Conservation (phyloP, 768 basidiomycete genomes). For the Termitomyces sp. region DNA sequence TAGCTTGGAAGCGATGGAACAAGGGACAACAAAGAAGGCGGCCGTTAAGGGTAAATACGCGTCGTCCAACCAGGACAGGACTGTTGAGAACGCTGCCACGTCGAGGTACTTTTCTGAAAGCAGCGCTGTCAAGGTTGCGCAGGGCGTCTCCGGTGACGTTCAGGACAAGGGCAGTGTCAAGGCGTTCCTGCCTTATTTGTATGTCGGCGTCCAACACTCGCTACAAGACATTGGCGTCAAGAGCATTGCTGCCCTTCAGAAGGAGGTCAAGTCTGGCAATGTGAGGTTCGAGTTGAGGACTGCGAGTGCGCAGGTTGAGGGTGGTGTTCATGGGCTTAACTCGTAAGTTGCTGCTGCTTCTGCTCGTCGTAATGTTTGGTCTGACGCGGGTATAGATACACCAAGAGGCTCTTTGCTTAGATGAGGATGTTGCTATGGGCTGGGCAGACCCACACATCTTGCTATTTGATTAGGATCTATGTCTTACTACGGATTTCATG, state of each 20-base stretch:
- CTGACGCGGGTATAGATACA: slow-evolving; percentile 22
- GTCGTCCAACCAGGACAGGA: slow-evolving; percentile 37
- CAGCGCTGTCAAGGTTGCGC: slow-evolving; percentile 92
- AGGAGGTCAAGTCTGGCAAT: slow-evolving; percentile 55
- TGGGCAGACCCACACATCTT: neutral
- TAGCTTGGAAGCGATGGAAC: slow-evolving; percentile 89
- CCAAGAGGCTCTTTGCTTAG: slow-evolving; percentile 31
- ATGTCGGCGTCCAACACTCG: slow-evolving; percentile 85
- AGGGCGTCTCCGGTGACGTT: slow-evolving; percentile 94
- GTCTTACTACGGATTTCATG: slow-evolving; percentile 2
- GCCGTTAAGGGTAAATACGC: slow-evolving; percentile 41
- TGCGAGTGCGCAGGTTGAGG: slow-evolving; percentile 92
- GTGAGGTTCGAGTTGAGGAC: slow-evolving; percentile 93
- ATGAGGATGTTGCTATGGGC: neutral
- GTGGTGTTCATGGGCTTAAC: slow-evolving; percentile 92
- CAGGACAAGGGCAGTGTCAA: slow-evolving; percentile 95
- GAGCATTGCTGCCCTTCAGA: slow-evolving; percentile 60
- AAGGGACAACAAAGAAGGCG: slow-evolving; percentile 44
- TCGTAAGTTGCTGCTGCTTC: slow-evolving; percentile 54
- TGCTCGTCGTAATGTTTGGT: neutral
- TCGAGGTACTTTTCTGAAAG: slow-evolving; percentile 93
- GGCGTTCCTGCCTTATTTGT: slow-evolving; percentile 85
- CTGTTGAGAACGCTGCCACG: slow-evolving; percentile 90
- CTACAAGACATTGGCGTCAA: slow-evolving; percentile 88
- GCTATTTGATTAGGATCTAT: neutral